Conservation (phyloP, 176 grass and related monocot genomes). For the Thalia dealbata region DNA sequence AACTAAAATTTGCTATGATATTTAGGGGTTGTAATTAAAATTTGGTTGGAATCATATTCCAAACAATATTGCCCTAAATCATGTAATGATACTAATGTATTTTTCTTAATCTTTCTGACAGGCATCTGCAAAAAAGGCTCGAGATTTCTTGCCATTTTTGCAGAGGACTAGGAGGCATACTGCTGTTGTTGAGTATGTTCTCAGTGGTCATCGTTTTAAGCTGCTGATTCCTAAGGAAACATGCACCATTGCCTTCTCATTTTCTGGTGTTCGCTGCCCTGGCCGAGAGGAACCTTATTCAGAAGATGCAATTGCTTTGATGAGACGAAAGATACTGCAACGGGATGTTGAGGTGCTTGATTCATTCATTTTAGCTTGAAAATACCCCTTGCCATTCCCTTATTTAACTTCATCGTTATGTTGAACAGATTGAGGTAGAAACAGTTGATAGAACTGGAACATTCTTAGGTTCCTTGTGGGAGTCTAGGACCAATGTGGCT, state of each 20-base stretch:
- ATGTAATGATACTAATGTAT: background rate
- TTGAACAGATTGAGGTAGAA: constrained; percentile 86
- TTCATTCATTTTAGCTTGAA: constrained; percentile 2
- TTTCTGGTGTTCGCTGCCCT: constrained; percentile 92
- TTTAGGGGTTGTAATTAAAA: too few relatives aligned
- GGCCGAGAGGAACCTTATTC: constrained; percentile 75
- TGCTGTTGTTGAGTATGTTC: constrained; percentile 88
- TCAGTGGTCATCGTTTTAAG: constrained; percentile 96
- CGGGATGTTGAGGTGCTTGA: constrained; percentile 74
- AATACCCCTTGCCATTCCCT: background rate
- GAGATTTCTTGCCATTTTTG: constrained; percentile 89
- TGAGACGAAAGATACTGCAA: constrained; percentile 82
- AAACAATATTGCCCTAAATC: too few relatives aligned
- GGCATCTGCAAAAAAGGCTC: constrained; percentile 78
- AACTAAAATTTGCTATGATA: too few relatives aligned
- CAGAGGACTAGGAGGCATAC: constrained; percentile 69
- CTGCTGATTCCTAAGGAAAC: constrained; percentile 94
- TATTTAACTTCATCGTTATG: constrained; percentile 9
- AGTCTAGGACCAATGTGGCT: constrained; percentile 76
- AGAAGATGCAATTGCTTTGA: constrained; percentile 92
- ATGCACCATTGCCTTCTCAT: constrained; percentile 89
- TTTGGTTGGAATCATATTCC: too few relatives aligned
- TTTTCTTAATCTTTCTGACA: constrained; percentile 23
- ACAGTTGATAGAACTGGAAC: constrained; percentile 86
- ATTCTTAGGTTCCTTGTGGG: constrained; percentile 86